Evolutionary conservation across 225 moss, liverwort and hornwort species (phyloP).

Genomic region (Physcomitrium patens): DNA sequence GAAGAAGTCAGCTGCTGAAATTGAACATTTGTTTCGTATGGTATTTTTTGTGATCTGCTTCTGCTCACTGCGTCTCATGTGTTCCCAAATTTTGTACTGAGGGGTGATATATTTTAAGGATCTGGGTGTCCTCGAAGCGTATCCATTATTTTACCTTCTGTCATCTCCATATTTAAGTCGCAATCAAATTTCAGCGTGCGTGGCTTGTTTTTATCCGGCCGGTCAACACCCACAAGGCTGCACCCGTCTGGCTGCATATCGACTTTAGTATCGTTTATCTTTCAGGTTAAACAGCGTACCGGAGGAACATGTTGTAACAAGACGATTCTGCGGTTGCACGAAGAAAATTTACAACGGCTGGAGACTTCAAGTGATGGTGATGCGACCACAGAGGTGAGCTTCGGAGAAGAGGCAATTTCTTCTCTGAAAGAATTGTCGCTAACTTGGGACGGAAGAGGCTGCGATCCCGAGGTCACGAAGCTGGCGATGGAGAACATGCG

Average conservation of each 20-base stretch:
- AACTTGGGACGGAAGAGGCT: constrained; percentile 53
- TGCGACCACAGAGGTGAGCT: constrained; percentile 50
- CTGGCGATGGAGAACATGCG: constrained; percentile 82
- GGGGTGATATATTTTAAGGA: background rate
- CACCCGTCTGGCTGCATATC: constrained; percentile 2
- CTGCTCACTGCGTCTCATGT: background rate
- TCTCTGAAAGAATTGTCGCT: constrained; percentile 67
- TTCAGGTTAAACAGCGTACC: constrained; percentile 83
- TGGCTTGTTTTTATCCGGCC: background rate
- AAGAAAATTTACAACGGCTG: constrained; percentile 76
- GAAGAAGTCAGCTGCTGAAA: constrained; percentile 71
- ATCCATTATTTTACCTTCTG: background rate
- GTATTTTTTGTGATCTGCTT: constrained; percentile 39
- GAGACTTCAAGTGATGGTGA: constrained; percentile 59
- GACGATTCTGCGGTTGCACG: constrained; percentile 79
- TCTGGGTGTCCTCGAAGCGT: background rate
- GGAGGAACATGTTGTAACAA: constrained; percentile 83
- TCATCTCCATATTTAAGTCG: background rate
- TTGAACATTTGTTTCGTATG: constrained; percentile 83
- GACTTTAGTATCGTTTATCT: constrained; percentile 7
- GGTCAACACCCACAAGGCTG: background rate
- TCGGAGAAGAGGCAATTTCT: constrained; percentile 60
- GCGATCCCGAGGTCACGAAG: constrained; percentile 80
- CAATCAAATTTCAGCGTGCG: background rate
- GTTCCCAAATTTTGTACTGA: constrained; percentile 5